Evolutionary conservation across 805 yeast species (phyloP), one percentile per base, ranked within the genome.

Genomic region (Kluyveromyces nonfermentans): DNA sequence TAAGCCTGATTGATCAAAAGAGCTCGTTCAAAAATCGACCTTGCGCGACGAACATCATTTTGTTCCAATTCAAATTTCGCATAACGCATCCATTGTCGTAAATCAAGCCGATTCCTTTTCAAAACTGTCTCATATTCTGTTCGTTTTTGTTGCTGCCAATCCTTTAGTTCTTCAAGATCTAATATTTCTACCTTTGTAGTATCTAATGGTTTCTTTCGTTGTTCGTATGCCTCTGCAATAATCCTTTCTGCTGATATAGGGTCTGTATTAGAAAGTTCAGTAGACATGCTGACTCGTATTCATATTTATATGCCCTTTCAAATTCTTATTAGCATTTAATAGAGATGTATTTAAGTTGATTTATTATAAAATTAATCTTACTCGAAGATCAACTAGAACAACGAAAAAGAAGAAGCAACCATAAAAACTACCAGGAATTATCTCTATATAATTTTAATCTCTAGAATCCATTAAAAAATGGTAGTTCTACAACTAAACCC

Each of bases 61-160:
- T 85, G 90, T 5, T 82, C 83, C 4, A 80, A 60, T 62, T 90
- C 98, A 76, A 88, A 86, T 46, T 74, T 75, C 0, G 96, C 97
- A 61, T 90, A 93, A 44, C 96, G 70, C 59, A 86, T 72, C 96
- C 97, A 93, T 59, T 88, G 95, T 1, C 86, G 82, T 55, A 75
- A 71, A 55, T 87, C 88, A 31, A 82, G 74, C 46, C 95, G 68
- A 59, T 90, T 90, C 51, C 93, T 74, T 52, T 93, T 77, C 42
- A 93, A 65, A n/a, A 89, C 94, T 51, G 80, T 80, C 63, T 93
- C 97, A 59, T 71, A 90, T 51, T 85, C 96, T 30, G 75, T 73
- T 47, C 98, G 68, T 52, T 84, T 86, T 20, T 88, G 68, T 20
- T 82, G 72, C 59, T 87, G 96, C 46, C 66, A 73, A 50, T 86